Conservation (phyloP, 257 asterid species). For the Plantago major region DNA sequence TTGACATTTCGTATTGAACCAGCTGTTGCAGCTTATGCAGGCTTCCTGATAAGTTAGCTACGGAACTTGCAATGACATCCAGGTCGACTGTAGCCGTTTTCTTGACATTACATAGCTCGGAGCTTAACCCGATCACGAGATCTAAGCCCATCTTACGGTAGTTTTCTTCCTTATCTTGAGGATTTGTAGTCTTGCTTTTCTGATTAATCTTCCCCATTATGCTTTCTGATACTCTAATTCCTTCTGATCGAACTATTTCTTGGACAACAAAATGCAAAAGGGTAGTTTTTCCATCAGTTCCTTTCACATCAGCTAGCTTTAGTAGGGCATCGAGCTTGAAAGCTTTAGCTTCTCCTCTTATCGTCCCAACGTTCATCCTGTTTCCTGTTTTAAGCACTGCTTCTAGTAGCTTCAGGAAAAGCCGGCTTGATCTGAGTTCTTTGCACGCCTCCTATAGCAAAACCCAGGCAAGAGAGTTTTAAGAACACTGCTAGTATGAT, state of each 20-base stretch:
- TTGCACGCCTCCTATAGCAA: conserved; percentile 75
- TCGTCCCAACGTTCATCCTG: conserved; percentile 89
- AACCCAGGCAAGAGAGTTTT: conserved; percentile 1
- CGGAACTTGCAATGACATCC: conserved; percentile 79
- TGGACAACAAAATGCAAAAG: conserved; percentile 95
- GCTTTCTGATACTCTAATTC: conserved; percentile 79
- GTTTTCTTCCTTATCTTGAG: conserved; percentile 61
- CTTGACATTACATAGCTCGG: conserved; percentile 86
- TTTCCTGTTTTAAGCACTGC: conserved; percentile 95
- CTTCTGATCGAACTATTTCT: conserved; percentile 85
- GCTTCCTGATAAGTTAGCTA: conserved; percentile 51
- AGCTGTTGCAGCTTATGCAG: conserved; percentile 38
- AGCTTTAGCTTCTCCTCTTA: conserved; percentile 90
- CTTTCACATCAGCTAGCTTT: conserved; percentile 87
- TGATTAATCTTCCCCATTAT: conserved; percentile 84
- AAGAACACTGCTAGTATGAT: background rate
- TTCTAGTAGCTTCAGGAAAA: conserved; percentile 81
- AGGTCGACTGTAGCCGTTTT: conserved; percentile 84
- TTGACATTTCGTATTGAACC: conserved; percentile 34
- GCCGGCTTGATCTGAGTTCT: conserved; percentile 88
- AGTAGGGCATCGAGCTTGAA: conserved; percentile 94
- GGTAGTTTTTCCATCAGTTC: conserved; percentile 86
- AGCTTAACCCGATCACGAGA: conserved; percentile 66
- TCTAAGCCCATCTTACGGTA: conserved; percentile 84
- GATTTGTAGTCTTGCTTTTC: conserved; percentile 28